A percentile compares a stretch with the other conserved stretches of the same genome.
Evolutionary conservation across 306 rosid genomes (phyloP).

Genomic region (Comarum palustre): DNA sequence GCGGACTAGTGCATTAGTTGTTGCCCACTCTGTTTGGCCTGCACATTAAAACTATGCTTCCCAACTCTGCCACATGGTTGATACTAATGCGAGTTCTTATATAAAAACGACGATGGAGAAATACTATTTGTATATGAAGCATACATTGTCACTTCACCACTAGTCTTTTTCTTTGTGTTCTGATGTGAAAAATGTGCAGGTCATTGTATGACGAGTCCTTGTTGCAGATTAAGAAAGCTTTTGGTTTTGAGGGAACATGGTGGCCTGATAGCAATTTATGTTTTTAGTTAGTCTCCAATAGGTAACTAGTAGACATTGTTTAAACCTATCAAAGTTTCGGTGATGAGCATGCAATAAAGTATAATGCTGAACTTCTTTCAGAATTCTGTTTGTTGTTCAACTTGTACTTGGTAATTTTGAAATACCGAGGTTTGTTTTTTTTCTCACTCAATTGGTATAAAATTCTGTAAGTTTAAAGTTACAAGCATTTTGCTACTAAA

Average conservation of each 20-base stretch:
- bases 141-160: background rate
- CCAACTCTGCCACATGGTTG: background rate
- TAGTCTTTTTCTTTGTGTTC: background rate
- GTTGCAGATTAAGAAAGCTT: background rate
- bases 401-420: background rate
- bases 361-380: background rate
- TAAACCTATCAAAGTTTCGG: background rate
- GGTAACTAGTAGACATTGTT: background rate
- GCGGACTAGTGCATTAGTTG: background rate
- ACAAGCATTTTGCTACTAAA: no score
- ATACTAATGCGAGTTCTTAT: background rate
- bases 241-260: background rate
- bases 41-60: background rate
- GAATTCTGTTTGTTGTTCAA: background rate
- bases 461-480: no score
- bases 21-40: slow-evolving; percentile 15
- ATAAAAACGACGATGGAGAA: background rate
- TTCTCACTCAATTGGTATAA: no score
- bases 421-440: background rate
- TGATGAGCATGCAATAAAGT: background rate
- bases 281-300: background rate
- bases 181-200: background rate
- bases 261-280: background rate
- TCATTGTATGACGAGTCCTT: background rate
- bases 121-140: background rate